Evolutionary conservation across 345 rosid genomes (phyloP), one percentile per base, ranked within the genome.

Genomic region (Camelina laxa): DNA sequence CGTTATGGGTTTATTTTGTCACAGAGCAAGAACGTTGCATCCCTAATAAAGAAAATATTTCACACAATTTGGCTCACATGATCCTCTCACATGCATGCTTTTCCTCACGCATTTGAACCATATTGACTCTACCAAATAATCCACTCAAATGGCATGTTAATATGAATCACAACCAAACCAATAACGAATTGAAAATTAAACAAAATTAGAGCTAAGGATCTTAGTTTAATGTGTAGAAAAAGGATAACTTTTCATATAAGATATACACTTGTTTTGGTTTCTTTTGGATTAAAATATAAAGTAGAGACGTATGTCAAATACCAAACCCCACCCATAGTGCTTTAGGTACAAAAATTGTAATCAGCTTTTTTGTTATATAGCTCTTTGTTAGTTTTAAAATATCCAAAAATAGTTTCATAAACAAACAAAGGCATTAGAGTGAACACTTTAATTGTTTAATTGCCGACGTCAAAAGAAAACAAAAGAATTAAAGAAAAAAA

Each of bases 11-110:
- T 45, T 1, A 11, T 63, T 76, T 76, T 69, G 75, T 63, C 70
- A 69, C 4, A 65, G 6, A 68, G 74, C 79, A 75, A 69, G 30
- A 53, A 69, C 54, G 75, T 33, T 70, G 51, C 65, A 61, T 69
- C 65, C 17, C 3, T 2, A 56, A 9, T 56, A 21, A 9, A 41
- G 7, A 7, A 22, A 35, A 50, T 17, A 41, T 11, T 5, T 66
- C 49, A 70, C 53, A 56, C 53, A 70, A 21, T 47, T 70, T 56
- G 72, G 60, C 27, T 76, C 75, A 70, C 80, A 70, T 76, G 66
- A 45, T 69, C 65, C 64, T 68, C 64, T 61, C 79, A 75, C 75
- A 76, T 76, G 75, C 66, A n/a, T n/a, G n/a, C n/a, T n/a, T 70
- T 56, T 60, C 30, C 74, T 64, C 70, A 70, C 60, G 71, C 75